Conservation (phyloP, 805 yeast species). For the Candida ovalis region DNA sequence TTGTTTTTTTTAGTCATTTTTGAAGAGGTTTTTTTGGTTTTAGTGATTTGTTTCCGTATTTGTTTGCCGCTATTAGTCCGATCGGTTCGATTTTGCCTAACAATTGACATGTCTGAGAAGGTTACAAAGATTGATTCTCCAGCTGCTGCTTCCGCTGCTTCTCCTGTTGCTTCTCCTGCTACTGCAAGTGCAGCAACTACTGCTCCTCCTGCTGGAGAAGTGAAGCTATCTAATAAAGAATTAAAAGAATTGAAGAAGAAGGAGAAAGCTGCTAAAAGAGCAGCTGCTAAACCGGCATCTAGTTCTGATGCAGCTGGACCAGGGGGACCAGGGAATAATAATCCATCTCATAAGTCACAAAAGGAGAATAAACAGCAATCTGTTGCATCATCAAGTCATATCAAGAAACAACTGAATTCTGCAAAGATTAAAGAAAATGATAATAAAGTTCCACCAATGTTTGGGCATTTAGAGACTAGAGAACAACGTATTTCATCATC, state of each 20-base stretch:
- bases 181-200: not conserved
- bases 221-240: constrained; percentile 63
- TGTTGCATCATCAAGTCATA: constrained; percentile 39
- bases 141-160: not conserved
- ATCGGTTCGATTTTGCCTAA: too few species aligned
- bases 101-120: constrained; percentile 4
- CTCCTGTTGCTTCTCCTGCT: constrained; percentile 1
- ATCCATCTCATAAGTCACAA: not conserved
- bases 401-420: constrained; percentile 52
- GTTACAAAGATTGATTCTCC: not conserved
- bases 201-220: constrained; percentile 4
- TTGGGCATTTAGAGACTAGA: constrained; percentile 76
- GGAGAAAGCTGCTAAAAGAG: constrained; percentile 90
- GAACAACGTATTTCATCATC: constrained; percentile 66
- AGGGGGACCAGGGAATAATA: too few species aligned
- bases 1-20: not conserved
- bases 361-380: constrained; percentile 33
- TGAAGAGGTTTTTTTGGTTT: too few species aligned
- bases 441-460: constrained; percentile 58
- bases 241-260: constrained; percentile 81
- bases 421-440: constrained; percentile 41
- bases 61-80: too few species aligned
- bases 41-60: too few species aligned
- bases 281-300: constrained; percentile 63
- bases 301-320: not conserved